Conservation (phyloP, 345 rosid genomes). For the Euphorbia peplus region DNA sequence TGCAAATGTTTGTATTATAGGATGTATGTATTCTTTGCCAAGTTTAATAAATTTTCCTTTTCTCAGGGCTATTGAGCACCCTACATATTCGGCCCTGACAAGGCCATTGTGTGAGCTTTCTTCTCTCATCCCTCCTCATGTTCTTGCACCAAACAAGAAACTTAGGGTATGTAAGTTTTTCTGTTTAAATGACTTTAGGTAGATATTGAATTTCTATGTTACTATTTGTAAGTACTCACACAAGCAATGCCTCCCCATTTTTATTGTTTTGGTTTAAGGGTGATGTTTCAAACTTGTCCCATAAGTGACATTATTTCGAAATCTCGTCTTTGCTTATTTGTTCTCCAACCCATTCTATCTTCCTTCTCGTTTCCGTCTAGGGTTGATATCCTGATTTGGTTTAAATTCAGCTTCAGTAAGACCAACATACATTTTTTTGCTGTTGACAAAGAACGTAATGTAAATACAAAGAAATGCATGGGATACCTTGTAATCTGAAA, state of each 20-base stretch:
- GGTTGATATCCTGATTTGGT: neutral
- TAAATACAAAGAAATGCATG: too few species aligned
- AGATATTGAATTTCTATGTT: neutral
- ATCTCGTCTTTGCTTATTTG: neutral
- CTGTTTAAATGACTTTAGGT: slow-evolving; percentile 2
- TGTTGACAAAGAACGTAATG: too few species aligned
- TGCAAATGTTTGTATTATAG: neutral
- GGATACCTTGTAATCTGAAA: too few species aligned
- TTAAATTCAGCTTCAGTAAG: neutral
- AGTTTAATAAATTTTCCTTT: slow-evolving; percentile 6
- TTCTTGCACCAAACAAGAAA: slow-evolving; percentile 82
- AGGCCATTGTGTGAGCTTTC: slow-evolving; percentile 98
- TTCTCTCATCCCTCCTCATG: slow-evolving; percentile 86
- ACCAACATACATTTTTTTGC: neutral
- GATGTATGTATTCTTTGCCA: neutral
- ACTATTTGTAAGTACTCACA: neutral
- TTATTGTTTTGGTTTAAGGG: neutral
- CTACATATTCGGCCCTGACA: slow-evolving; percentile 94
- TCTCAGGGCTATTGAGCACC: slow-evolving; percentile 97
- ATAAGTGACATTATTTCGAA: slow-evolving; percentile 1
- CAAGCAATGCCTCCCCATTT: neutral
- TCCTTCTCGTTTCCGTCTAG: neutral
- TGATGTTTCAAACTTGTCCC: neutral
- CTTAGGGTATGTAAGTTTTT: slow-evolving; percentile 61
- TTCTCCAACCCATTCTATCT: neutral